Base-by-base conservation (phyloP, 495 filamentous ascomycete genomes). In the Penicillium nucicola region DNA sequence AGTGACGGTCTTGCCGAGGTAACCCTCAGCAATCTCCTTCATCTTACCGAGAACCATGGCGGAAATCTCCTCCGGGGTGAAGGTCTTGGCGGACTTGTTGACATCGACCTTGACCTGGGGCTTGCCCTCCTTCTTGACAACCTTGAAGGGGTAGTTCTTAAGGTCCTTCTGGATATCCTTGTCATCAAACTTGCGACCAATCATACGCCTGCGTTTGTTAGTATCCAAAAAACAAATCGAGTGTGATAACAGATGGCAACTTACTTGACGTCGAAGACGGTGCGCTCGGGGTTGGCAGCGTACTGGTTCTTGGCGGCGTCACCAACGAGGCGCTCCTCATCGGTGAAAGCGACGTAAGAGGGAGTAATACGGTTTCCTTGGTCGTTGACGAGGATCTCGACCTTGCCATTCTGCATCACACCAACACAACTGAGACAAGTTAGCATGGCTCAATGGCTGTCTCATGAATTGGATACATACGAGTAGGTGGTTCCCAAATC, bases 271-370 rank as follows among this genome's bases (percentile, higher is more conserved):
- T 97, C 93, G 65, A 86, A 97, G 66, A 99, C 80, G 35, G 95
- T 97, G 53, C 86, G 80, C 55, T 70, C 70, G 36, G 95, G 95
- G 80, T 99, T 97, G 50, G 89, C 80, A 47, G 95, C 88, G 66
- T 90, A 95, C 81, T 97, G 95, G 78, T 99, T 97, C 88, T 99
- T 99, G 49, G 95, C 95, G 56, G 95, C 92, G 75, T 97, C 95
- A 81, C 95, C 95, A 56, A 99, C 90, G 43, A 99, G 78, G 59
- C 95, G 84, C 71, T 97, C 95, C 55, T 97, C 93, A 63, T 97
- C 92, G 69, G 90, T 99, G 70, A 92, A 99, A 61, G 95, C 95
- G 58, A 99, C 95, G 72, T 96, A 99, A 45, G 92, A 97, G 25
- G 93, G 93, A 54, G 92, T 98, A 56, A 98, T 97, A 76, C 92